A percentile compares a stretch with the other conserved stretches of the same genome.
These are phyloP conservation scores for Phaeotremella fagi DNA, from an alignment of 768 basidiomycete species.

Conservation along the genomic window DNA sequence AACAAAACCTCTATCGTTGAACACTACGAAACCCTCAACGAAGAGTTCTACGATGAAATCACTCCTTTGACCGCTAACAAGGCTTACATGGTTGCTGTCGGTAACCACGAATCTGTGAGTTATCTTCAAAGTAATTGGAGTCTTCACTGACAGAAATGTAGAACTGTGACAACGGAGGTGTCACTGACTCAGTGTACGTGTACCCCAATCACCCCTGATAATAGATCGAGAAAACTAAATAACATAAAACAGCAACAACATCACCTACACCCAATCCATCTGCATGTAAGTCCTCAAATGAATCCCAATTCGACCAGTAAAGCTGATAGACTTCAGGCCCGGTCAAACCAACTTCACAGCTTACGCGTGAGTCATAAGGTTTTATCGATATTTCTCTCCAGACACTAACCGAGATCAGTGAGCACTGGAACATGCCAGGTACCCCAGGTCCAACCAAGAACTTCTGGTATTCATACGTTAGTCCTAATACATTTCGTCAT, in stretches of 20 bases:
- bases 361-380: not conserved
- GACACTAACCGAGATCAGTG: not conserved
- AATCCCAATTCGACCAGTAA: not conserved
- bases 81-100: conserved; percentile 40
- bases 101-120: conserved; percentile 38
- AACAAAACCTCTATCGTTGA: conserved; percentile 6
- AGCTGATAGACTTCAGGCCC: not conserved
- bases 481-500: not conserved
- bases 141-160: not conserved
- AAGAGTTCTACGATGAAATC: conserved; percentile 19
- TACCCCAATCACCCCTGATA: not conserved
- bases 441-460: conserved; percentile 1
- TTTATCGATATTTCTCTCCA: not conserved
- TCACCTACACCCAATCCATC: conserved; percentile 4
- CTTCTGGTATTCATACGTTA: conserved; percentile 6
- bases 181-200: not conserved
- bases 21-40: conserved; percentile 15
- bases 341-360: conserved; percentile 16
- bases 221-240: not conserved
- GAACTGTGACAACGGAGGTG: conserved; percentile 14
- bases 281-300: conserved; percentile 7
- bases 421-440: conserved; percentile 7
- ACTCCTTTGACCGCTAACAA: conserved; percentile 17
- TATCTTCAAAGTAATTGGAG: not conserved
- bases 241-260: conserved; percentile 2